Evolutionary conservation across 1,284 basidiomycete genomes (phyloP).

Genomic region (Vanrija sp.): DNA sequence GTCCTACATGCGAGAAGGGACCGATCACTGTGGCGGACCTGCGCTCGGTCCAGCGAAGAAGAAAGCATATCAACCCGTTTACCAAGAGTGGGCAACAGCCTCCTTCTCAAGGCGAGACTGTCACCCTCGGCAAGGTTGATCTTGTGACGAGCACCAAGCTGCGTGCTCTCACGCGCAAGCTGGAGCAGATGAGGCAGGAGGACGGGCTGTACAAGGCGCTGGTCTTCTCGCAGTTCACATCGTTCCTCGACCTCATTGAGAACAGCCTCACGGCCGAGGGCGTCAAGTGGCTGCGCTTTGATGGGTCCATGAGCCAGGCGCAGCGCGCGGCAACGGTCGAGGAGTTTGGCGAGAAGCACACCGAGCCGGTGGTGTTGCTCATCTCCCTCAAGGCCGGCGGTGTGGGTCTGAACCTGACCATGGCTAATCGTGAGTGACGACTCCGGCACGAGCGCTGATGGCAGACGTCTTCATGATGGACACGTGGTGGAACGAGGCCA

Average conservation of each 20-base stretch:
- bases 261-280: conserved; percentile 68
- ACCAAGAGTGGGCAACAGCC: conserved; percentile 8
- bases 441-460: conserved; percentile 1
- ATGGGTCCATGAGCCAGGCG: conserved; percentile 87
- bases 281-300: conserved; percentile 76
- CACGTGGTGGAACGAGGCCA: conserved; percentile 91
- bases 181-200: conserved; percentile 37
- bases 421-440: conserved; percentile 36
- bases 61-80: conserved; percentile 31
- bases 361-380: conserved; percentile 72
- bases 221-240: conserved; percentile 73
- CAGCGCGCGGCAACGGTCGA: conserved; percentile 71
- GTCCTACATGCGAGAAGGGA: conserved; percentile 45
- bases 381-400: conserved; percentile 92
- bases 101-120: conserved; percentile 21
- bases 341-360: conserved; percentile 64
- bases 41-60: conserved; percentile 36
- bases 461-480: conserved; percentile 93
- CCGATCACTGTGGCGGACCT: conserved; percentile 35
- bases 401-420: conserved; percentile 71
- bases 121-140: conserved; percentile 68
- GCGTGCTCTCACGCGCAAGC: conserved; percentile 39
- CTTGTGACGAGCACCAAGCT: conserved; percentile 76
- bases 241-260: conserved; percentile 78
- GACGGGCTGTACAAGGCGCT: conserved; percentile 79